These are phyloP conservation scores for Huntiella omanensis DNA, from an alignment of 2,329 filamentous ascomycete genomes.

Conservation along the genomic window DNA sequence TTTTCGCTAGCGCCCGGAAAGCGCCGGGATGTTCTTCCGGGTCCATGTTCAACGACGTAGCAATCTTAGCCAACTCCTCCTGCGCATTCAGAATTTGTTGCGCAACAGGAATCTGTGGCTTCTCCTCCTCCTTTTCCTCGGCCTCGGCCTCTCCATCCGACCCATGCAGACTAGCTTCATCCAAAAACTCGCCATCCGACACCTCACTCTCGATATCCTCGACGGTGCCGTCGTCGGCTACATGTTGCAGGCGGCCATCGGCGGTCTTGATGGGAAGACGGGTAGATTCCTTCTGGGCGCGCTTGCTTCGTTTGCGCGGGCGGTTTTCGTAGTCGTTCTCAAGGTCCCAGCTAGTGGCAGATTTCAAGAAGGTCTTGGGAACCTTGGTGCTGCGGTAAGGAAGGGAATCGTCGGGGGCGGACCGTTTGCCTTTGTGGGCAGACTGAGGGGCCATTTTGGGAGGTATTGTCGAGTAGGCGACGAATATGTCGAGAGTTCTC, in stretches of 20 bases:
- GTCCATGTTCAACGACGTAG: conserved; percentile 66
- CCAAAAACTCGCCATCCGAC: conserved; percentile 40
- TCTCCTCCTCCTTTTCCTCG: conserved; percentile 28
- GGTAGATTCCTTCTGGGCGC: conserved; percentile 48
- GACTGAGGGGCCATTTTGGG: conserved; percentile 5
- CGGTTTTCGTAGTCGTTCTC: conserved; percentile 80
- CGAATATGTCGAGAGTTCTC: not conserved
- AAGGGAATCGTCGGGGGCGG: conserved; percentile 1
- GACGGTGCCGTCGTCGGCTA: conserved; percentile 38
- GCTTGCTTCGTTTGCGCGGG: conserved; percentile 57
- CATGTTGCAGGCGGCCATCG: conserved; percentile 50
- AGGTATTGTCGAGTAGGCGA: not conserved
- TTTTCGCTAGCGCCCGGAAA: conserved; percentile 58
- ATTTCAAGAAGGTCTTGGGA: conserved; percentile 51
- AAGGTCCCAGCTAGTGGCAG: conserved; percentile 68
- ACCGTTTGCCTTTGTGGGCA: conserved; percentile 8
- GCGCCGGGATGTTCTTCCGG: conserved; percentile 75
- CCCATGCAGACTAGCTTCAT: conserved; percentile 33
- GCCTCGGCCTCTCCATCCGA: conserved; percentile 31
- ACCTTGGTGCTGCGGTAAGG: conserved; percentile 17
- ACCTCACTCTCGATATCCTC: conserved; percentile 34
- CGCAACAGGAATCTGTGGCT: conserved; percentile 47
- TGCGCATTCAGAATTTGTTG: conserved; percentile 76
- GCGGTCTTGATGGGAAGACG: conserved; percentile 73
- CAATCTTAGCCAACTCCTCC: conserved; percentile 76